phyloP scores from a whole-genome alignment of 352 stramenopile species.

The Pythium chondricola region DNA sequence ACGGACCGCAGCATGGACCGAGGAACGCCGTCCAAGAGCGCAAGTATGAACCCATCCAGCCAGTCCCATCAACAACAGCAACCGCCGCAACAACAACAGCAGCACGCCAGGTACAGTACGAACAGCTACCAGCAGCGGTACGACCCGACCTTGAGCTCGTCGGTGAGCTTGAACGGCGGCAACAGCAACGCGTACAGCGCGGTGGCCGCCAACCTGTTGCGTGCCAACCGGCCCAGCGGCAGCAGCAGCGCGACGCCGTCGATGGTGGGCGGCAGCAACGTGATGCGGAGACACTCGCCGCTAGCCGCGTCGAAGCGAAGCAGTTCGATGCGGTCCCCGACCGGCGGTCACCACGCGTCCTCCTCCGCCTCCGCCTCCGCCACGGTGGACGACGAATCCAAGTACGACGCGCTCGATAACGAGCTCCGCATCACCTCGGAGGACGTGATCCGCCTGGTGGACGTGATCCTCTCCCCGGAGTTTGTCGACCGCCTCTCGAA shows the following conservation, averaged over 20 bases:
- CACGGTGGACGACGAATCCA: slow-evolving; percentile 12
- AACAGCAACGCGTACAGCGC: slow-evolving; percentile 10
- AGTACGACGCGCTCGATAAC: slow-evolving; percentile 33
- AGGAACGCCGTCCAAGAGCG: neutral
- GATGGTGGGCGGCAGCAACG: neutral
- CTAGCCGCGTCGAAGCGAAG: neutral
- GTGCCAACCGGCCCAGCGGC: neutral
- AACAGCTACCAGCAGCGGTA: slow-evolving; percentile 5
- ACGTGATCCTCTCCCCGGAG: slow-evolving; percentile 63
- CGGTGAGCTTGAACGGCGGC: neutral
- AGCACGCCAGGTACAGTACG: slow-evolving; percentile 3
- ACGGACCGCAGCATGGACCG: neutral
- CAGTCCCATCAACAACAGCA: slow-evolving; percentile 11
- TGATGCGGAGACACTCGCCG: neutral
- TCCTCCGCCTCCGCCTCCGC: slow-evolving; percentile 2
- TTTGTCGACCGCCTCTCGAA: slow-evolving; percentile 59
- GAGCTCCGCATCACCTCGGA: slow-evolving; percentile 64
- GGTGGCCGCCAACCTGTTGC: neutral
- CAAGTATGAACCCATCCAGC: neutral
- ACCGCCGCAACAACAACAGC: slow-evolving; percentile 3
- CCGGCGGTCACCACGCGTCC: neutral
- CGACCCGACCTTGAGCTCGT: slow-evolving; percentile 5
- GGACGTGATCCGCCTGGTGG: slow-evolving; percentile 67
- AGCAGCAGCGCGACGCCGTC: neutral
- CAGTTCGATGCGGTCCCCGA: no score